Evolutionary conservation across 2,329 filamentous ascomycete species (phyloP).

Genomic region (Lasiodiplodia citricola): DNA sequence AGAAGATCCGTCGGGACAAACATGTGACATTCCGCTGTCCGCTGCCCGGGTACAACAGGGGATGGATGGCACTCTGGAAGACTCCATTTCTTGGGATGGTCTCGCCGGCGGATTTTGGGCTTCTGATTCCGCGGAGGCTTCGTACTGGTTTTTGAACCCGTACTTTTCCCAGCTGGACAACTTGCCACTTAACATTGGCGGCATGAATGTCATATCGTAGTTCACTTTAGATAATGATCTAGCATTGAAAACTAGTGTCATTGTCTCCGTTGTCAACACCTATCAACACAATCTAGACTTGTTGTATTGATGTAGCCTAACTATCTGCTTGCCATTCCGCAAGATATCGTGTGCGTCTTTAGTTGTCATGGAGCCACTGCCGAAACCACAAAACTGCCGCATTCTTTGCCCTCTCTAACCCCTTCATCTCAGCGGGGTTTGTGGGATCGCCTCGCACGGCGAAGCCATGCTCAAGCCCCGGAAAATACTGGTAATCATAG

Average conservation of each 20-base stretch:
- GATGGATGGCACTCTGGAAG: background rate
- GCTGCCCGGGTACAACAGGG: background rate
- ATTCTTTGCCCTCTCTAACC: constrained; percentile 42
- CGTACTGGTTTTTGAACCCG: background rate
- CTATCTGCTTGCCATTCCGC: background rate
- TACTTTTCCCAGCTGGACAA: background rate
- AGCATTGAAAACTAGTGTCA: too few species aligned
- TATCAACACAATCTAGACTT: too few species aligned
- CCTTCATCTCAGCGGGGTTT: constrained; percentile 37
- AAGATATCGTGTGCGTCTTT: background rate
- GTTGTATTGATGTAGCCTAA: too few species aligned
- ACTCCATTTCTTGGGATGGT: background rate
- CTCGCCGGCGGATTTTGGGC: background rate
- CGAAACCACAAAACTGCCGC: constrained; percentile 30
- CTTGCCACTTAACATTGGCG: background rate
- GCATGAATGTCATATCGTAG: too few species aligned
- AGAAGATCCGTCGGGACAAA: background rate
- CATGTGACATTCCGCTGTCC: background rate
- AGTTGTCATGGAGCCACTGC: background rate
- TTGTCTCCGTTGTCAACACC: too few species aligned
- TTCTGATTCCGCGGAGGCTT: background rate
- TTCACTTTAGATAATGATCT: too few species aligned
- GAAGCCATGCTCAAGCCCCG: constrained; percentile 41
- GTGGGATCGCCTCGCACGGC: constrained; percentile 37
- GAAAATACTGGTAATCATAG: constrained; percentile 43